Conservation (phyloP, 805 yeast species). For the Nakazawaea wickerhamii region DNA sequence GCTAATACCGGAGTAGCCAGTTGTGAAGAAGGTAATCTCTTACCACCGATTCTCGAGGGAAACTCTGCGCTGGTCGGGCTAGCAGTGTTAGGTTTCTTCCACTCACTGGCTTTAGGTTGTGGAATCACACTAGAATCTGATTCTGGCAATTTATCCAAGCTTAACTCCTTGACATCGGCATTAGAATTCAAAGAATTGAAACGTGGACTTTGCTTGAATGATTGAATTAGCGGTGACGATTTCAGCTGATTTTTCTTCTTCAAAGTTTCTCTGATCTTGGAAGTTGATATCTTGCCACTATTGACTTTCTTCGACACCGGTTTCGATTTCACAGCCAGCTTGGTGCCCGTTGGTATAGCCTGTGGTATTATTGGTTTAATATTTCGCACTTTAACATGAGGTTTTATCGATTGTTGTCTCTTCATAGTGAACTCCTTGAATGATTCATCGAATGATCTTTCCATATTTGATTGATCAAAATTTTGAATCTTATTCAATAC, state of each 20-base stretch:
- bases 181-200: slow-evolving; percentile 5
- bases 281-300: slow-evolving; percentile 15
- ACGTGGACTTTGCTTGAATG: not conserved
- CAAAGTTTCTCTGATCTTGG: slow-evolving; percentile 7
- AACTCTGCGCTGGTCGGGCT: too few species aligned
- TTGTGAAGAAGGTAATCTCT: slow-evolving; percentile 9
- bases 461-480: slow-evolving; percentile 1
- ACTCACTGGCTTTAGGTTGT: slow-evolving; percentile 18
- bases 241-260: not conserved
- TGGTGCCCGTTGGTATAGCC: slow-evolving; percentile 6
- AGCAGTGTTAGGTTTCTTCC: slow-evolving; percentile 1
- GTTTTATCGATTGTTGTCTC: slow-evolving; percentile 12
- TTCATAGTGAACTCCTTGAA: slow-evolving; percentile 1
- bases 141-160: slow-evolving; percentile 10
- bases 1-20: not conserved
- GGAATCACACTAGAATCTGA: slow-evolving; percentile 11
- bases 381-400: slow-evolving; percentile 7
- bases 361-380: slow-evolving; percentile 5
- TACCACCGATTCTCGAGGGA: too few species aligned
- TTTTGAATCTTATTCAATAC: slow-evolving; percentile 15
- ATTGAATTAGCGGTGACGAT: slow-evolving; percentile 5
- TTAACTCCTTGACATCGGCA: slow-evolving; percentile 6
- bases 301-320: slow-evolving; percentile 1
- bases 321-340: not conserved
- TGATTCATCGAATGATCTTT: not conserved